Percentiles rank a stretch among this genome's conserved stretches.
Conservation (phyloP, 2,329 filamentous ascomycete genomes). For the Xylaria polymorpha region DNA sequence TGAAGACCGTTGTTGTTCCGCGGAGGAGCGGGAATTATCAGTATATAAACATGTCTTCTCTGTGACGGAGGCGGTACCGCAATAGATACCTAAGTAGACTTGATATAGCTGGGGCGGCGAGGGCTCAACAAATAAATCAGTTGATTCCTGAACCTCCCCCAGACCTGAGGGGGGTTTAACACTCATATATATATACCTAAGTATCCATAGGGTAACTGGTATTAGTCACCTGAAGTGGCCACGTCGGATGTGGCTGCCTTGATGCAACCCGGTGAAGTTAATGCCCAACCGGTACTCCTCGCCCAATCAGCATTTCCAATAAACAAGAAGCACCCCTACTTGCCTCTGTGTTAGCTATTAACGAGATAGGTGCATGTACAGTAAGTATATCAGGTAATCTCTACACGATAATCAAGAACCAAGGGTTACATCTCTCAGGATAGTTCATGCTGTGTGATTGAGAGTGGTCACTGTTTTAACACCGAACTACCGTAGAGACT, state of each 20-base stretch:
- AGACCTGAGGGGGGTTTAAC: background rate
- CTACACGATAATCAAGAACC: background rate
- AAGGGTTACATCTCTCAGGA: background rate
- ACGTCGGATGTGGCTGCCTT: background rate
- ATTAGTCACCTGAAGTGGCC: background rate
- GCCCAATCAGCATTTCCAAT: background rate
- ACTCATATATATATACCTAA: background rate
- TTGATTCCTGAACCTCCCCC: background rate
- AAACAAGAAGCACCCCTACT: background rate
- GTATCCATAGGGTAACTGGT: background rate
- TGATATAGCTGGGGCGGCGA: background rate
- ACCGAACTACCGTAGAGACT: no score
- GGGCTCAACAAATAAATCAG: background rate
- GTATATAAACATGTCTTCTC: background rate
- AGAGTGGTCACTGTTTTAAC: no score
- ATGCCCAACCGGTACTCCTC: background rate
- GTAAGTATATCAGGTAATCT: no score
- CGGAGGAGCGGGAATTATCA: background rate
- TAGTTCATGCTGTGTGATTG: no score
- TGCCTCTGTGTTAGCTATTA: background rate
- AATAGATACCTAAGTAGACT: background rate
- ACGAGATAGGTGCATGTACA: no score
- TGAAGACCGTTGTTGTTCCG: background rate
- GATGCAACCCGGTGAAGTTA: background rate
- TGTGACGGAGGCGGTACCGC: background rate